Conservation (phyloP, 495 filamentous ascomycete species). For the Thermochaetoides thermophila region DNA sequence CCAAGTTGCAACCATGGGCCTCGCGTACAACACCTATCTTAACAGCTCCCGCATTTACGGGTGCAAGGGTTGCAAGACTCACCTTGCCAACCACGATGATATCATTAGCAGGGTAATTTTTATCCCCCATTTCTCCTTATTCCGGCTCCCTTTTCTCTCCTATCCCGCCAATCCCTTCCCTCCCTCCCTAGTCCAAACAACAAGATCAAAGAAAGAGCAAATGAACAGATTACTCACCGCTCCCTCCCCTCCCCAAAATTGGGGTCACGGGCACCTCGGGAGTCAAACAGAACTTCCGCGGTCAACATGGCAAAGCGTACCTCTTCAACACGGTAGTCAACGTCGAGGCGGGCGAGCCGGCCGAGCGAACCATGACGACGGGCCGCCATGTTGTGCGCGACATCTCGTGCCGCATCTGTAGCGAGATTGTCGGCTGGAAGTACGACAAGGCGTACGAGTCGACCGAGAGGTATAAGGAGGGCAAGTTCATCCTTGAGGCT, state of each 20-base stretch:
- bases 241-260: neutral
- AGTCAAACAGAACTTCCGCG: conserved; percentile 83
- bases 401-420: conserved; percentile 79
- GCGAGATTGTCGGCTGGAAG: conserved; percentile 90
- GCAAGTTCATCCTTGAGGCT: conserved; percentile 91
- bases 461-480: conserved; percentile 95
- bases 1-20: conserved; percentile 52
- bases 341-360: conserved; percentile 59
- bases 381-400: conserved; percentile 88
- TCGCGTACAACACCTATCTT: conserved; percentile 92
- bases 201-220: too few species aligned
- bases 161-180: neutral
- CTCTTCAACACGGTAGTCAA: conserved; percentile 94
- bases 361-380: conserved; percentile 98
- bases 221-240: neutral
- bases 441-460: conserved; percentile 93
- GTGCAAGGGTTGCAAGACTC: conserved; percentile 90
- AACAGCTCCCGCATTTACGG: conserved; percentile 82
- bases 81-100: conserved; percentile 86
- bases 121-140: conserved; percentile 2
- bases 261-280: neutral
- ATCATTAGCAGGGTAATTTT: conserved; percentile 77
- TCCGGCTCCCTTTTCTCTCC: neutral
- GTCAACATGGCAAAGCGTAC: conserved; percentile 95
- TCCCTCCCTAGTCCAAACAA: neutral